Evolutionary conservation across 352 stramenopile genomes (phyloP).

Genomic region (Globisporangium rhizosaccharum): DNA sequence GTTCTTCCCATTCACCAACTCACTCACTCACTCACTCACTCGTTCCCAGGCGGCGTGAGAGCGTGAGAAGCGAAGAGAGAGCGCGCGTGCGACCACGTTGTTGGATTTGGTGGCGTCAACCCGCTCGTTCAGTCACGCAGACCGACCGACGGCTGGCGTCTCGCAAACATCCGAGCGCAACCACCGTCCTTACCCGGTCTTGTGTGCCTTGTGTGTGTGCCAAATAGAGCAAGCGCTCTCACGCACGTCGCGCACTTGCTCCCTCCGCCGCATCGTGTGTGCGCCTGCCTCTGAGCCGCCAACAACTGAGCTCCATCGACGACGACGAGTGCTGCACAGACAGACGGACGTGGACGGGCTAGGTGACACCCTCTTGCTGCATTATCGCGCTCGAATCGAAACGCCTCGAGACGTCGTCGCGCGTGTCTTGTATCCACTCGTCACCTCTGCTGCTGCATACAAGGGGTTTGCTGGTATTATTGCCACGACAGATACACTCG

Average conservation of each 20-base stretch:
- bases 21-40: neutral
- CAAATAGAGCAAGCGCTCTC: conserved; percentile 1
- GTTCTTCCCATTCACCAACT: neutral
- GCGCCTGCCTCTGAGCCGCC: neutral
- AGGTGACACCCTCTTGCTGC: too few relatives aligned
- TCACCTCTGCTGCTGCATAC: too few relatives aligned
- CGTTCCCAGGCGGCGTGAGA: neutral
- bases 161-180: neutral
- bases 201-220: neutral
- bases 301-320: too few relatives aligned
- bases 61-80: neutral
- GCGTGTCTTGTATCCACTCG: too few relatives aligned
- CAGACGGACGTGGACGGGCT: too few relatives aligned
- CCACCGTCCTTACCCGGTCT: neutral
- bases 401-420: too few relatives aligned
- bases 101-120: too few relatives aligned
- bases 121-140: neutral
- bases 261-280: too few relatives aligned
- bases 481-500: too few relatives aligned
- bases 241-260: neutral
- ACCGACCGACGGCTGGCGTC: neutral
- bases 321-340: too few relatives aligned
- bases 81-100: neutral
- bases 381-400: too few relatives aligned
- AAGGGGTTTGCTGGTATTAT: too few relatives aligned